phyloP scores from a whole-genome alignment of 139 green algal genomes.

The Volvox reticuliferus region DNA sequence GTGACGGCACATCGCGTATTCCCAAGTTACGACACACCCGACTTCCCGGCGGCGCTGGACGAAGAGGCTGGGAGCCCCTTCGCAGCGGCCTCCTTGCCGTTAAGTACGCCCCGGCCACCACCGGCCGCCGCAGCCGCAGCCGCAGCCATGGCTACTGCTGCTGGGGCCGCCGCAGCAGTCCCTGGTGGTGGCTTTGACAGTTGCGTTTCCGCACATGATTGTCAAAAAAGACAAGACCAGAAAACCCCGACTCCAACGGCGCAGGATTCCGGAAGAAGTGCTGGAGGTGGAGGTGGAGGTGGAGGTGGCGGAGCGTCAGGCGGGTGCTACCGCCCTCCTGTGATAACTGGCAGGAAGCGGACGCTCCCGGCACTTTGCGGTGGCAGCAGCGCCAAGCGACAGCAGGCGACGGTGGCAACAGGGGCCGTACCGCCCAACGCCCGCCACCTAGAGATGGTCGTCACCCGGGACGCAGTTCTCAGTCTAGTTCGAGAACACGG shows the following conservation, averaged over 20 bases:
- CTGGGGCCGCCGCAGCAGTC: not conserved
- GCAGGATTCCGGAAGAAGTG: too few species aligned
- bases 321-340: not conserved
- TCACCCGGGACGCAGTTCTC: conserved; percentile 6
- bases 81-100: not conserved
- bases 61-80: not conserved
- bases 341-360: conserved; percentile 9
- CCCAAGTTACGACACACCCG: not conserved
- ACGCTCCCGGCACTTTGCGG: not conserved
- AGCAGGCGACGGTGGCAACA: not conserved
- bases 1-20: not conserved
- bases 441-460: not conserved
- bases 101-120: not conserved
- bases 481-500: not conserved
- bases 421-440: not conserved
- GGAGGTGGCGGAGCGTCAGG: too few species aligned
- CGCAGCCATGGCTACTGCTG: not conserved
- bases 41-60: not conserved
- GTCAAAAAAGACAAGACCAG: too few species aligned
- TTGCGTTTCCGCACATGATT: too few species aligned
- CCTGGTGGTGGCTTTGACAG: not conserved
- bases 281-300: not conserved
- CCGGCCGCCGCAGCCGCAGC: not conserved
- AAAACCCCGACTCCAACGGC: too few species aligned
- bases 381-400: not conserved